These are phyloP conservation scores for Cladorrhinum samala DNA, from an alignment of 495 filamentous ascomycete genomes.

Conservation along the genomic window DNA sequence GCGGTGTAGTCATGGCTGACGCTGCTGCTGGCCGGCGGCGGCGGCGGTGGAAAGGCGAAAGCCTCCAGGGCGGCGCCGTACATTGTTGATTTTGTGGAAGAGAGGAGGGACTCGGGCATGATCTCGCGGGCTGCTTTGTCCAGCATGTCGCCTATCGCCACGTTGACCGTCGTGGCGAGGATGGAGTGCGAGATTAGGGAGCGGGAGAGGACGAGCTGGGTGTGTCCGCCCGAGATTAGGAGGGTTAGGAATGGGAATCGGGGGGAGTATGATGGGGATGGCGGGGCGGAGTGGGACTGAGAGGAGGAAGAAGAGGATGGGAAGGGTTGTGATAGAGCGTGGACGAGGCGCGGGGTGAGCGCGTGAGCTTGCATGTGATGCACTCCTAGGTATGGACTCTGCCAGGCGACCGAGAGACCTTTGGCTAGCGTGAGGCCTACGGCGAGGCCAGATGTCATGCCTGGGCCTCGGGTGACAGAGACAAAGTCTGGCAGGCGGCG, in stretches of 20 bases:
- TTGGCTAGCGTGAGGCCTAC: conserved; percentile 81
- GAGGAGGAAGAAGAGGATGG: background rate
- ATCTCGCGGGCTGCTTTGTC: conserved; percentile 79
- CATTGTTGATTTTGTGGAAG: conserved; percentile 48
- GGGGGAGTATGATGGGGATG: conserved; percentile 22
- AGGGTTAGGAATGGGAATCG: conserved; percentile 80
- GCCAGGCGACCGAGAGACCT: conserved; percentile 77
- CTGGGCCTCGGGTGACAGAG: conserved; percentile 80
- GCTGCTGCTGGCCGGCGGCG: conserved; percentile 17
- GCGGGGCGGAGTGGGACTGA: background rate
- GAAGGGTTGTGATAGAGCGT: conserved; percentile 43
- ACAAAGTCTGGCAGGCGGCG: conserved; percentile 69
- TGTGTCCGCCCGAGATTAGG: conserved; percentile 91
- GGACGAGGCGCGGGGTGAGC: conserved; percentile 75
- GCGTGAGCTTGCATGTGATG: conserved; percentile 98
- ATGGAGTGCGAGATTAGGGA: conserved; percentile 59
- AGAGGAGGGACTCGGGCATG: conserved; percentile 49
- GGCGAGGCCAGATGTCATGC: conserved; percentile 70
- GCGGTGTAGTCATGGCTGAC: conserved; percentile 52
- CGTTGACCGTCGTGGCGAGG: conserved; percentile 63
- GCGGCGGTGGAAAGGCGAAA: conserved; percentile 52
- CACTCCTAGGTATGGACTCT: conserved; percentile 73
- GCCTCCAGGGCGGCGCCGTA: conserved; percentile 71
- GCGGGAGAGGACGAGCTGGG: conserved; percentile 69
- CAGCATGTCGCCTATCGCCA: conserved; percentile 77